Base-by-base conservation (phyloP, 371 early-diverging fungal genomes). In the Lichtheimia ramosa region DNA sequence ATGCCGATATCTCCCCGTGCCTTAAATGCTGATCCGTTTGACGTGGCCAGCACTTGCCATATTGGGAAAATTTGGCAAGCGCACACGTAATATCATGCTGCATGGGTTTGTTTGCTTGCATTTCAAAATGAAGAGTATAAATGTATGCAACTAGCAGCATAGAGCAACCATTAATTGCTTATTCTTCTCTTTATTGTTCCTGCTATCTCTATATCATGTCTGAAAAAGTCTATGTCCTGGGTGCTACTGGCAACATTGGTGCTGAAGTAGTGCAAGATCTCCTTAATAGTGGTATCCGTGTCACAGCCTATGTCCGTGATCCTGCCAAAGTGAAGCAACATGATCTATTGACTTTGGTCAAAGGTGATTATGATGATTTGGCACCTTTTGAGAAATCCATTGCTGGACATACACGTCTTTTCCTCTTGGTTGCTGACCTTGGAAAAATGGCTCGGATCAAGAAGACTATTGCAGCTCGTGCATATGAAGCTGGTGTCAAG, bases 401-500 rank as follows among this genome's bases (percentile, higher is more conserved):
- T 12, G 52, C 43, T 13, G 70, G 74, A 0, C 70, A 73, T n/a
- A 66, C 69, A 1, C 69, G 74, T 23, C 54, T 76, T 0, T 65
- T 73, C 14, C 53, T 24, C 0, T 2, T 34, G 34, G 42, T 10
- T 16, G 6, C 6, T 1, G 53, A 16, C 8, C 23, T 49, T n/a
- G 39, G 24, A n/a, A 14, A 13, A 2, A 50, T 34, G 13, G 15
- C 25, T 40, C 15, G 34, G 21, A 24, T 58, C 43, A 28, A 15
- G n/a, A 34, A 34, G 10, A 10, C 34, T 10, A 34, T 34, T 8
- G 34, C 34, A 0, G 10, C 10, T 8, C 34, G 34, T 34, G 71
- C 70, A 5, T 74, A 74, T 51, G 68, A 25, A 18, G 68, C 74
- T 1, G 74, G 74, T n/a, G 63, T 77, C 2, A 51, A 69, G 21